Evolutionary conservation across 2,329 filamentous ascomycete species (phyloP).

Genomic region (Penicillium thymicola): DNA sequence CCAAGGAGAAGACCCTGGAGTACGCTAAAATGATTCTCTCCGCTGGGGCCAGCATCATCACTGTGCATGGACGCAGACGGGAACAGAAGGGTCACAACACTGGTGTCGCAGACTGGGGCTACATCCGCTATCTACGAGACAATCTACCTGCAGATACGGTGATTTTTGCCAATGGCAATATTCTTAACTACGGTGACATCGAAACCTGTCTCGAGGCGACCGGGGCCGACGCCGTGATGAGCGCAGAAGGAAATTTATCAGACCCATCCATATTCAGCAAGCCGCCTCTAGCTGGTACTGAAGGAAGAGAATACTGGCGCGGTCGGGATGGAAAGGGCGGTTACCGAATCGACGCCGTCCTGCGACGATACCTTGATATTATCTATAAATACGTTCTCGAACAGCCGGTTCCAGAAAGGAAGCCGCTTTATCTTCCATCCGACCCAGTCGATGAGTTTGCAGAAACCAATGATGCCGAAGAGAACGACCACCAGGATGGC

Average conservation of each 20-base stretch:
- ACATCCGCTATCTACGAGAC: constrained; percentile 77
- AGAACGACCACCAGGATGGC: constrained; percentile 44
- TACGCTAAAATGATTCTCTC: constrained; percentile 85
- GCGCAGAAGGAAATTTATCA: constrained; percentile 89
- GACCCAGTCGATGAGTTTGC: constrained; percentile 38
- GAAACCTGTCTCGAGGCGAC: constrained; percentile 74
- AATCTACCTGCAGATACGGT: constrained; percentile 83
- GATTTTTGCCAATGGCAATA: constrained; percentile 94
- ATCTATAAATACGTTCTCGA: constrained; percentile 74
- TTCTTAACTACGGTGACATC: constrained; percentile 76
- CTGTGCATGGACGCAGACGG: constrained; percentile 81
- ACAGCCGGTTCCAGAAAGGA: constrained; percentile 59
- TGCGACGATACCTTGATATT: constrained; percentile 86
- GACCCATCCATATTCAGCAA: constrained; percentile 82
- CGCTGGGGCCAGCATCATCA: constrained; percentile 88
- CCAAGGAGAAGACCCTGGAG: constrained; percentile 76
- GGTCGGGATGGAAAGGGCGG: constrained; percentile 75
- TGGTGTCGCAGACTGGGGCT: constrained; percentile 86
- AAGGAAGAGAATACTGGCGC: constrained; percentile 82
- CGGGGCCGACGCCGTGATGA: constrained; percentile 91
- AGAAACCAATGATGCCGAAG: constrained; percentile 22
- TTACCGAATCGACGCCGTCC: constrained; percentile 82
- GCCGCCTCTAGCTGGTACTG: constrained; percentile 60
- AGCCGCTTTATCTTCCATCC: constrained; percentile 68
- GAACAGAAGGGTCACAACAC: constrained; percentile 97